Evolutionary conservation across 2,329 filamentous ascomycete genomes (phyloP), one percentile per base, ranked within the genome.

Genomic region (Colletotrichum higginsianum): DNA sequence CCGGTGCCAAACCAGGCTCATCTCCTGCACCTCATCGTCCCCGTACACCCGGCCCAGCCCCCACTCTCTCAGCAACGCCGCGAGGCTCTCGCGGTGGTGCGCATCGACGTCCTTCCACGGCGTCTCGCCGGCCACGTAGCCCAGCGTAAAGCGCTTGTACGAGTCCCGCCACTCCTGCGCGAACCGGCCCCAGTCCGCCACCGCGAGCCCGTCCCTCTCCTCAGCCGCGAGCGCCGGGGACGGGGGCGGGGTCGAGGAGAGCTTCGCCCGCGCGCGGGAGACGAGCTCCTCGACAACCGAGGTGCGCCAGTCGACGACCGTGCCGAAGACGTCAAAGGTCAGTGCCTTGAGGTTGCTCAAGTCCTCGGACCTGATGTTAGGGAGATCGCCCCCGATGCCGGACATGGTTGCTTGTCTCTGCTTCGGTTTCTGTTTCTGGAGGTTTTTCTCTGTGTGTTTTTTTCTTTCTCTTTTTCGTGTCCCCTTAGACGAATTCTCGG

Each of bases 271-370:
- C 16, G 89, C 87, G 49, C 86, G 85, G 13, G 84, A 78, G 30
- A 82, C 79, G 58, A 96, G 86, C 65, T 89, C 88, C 11, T 86
- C 82, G 16, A 86, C 88, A 23, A 96, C 89, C 2, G 90, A 89
- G 49, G 84, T 85, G 67, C 93, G 91, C 93, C 93, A 96, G 84
- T 96, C 88, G 56, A 96, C 93, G 74, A 92, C 90, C 1, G 94
- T 96, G 75, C 93, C 93, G 80, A 95, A 95, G 76, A 94, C 88
- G 82, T 95, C 93, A 77, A 94, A 94, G 65, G 91, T 86, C 44
- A 95, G 84, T 9, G 88, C 92, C 75, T 90, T 89, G 74, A 89
- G 76, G 58, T 47, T 46, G 52, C 52, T 42, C 1, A 71, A 65
- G 60, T 62, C 46, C 9, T 55, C 30, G 1, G 64, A 13, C 44